Evolutionary conservation across 2,329 filamentous ascomycete species (phyloP), one percentile per base, ranked within the genome.

Genomic region (Neocucurbitaria cava): DNA sequence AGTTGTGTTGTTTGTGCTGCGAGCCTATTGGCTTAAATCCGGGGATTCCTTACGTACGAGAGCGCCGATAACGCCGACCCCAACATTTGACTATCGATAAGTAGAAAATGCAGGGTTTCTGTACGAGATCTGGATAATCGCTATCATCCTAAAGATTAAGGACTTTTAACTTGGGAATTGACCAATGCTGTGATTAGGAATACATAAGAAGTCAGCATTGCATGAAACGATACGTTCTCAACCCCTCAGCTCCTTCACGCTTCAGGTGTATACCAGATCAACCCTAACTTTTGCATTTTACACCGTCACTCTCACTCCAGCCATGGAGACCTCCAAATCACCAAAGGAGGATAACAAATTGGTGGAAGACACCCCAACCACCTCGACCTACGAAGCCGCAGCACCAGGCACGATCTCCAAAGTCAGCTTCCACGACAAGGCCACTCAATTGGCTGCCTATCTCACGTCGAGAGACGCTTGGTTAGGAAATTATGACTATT

Each of bases 391-490:
- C 28, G 28, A 31, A 31, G 28, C 28, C 10, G 28, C 28, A 31
- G 11, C 28, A 11, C 28, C 28, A 31, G 28, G 28, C 28, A 31
- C 20, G 15, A 71, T 69, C 3, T 74, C 69, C 41, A 68, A 65
- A 38, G 73, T 76, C 58, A 73, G 76, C 2, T 78, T 74, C 73
- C 49, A 77, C 44, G 76, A 76, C 11, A 70, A 77, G 23, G 13
- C 15, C 35, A 30, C 11, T 23, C 52, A 23, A 54, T 45, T 49
- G 28, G 47, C 28, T 41, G 28, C 20, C 18, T 31, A 21, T 49
- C 41, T 31, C 28, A 31, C 28, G 13, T 31, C 28, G 28, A 31
- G 28, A 31, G 28, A 31, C 13, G 28, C 9, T 31, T 31, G 28
- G 28, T 31, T 31, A 11, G 28, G 28, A 31, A 11, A 31, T 24